Conservation (phyloP, 805 yeast genomes). For the Candida schatavii region DNA sequence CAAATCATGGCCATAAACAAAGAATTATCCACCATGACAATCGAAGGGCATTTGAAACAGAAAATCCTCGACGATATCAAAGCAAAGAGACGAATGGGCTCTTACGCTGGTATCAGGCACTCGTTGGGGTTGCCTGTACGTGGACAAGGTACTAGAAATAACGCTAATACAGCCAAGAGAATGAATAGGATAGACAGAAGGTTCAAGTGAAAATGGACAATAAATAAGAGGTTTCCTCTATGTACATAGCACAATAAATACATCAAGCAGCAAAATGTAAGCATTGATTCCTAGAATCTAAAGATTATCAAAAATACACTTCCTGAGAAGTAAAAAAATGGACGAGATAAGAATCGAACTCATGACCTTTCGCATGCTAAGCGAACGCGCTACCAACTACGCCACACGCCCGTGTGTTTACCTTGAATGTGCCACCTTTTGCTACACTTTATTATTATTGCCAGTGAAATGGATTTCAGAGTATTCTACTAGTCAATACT, state of each 20-base stretch:
- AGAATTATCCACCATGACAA: conserved; percentile 77
- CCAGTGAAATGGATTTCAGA: too few relatives aligned
- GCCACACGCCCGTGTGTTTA: conserved; percentile 45
- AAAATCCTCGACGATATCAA: conserved; percentile 74
- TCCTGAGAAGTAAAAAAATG: conserved; percentile 3
- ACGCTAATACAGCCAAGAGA: conserved; percentile 85
- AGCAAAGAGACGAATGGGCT: conserved; percentile 75
- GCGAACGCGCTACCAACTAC: conserved; percentile 51
- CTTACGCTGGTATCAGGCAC: conserved; percentile 87
- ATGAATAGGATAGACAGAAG: conserved; percentile 75
- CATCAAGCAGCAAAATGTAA: not conserved
- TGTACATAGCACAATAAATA: conserved; percentile 1
- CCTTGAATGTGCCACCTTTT: too few relatives aligned
- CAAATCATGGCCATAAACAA: conserved; percentile 83
- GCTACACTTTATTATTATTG: too few relatives aligned
- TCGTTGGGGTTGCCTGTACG: conserved; percentile 61
- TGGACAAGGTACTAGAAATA: conserved; percentile 91
- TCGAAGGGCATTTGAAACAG: conserved; percentile 78
- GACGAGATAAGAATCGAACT: conserved; percentile 22
- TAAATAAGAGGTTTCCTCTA: not conserved
- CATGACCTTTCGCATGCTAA: conserved; percentile 50
- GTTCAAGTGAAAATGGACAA: conserved; percentile 12
- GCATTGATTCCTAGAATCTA: too few relatives aligned
- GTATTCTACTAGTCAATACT: too few relatives aligned
- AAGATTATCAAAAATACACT: too few relatives aligned